Base-by-base conservation (phyloP, 495 filamentous ascomycete species). In the Penicillium crystallinum region DNA sequence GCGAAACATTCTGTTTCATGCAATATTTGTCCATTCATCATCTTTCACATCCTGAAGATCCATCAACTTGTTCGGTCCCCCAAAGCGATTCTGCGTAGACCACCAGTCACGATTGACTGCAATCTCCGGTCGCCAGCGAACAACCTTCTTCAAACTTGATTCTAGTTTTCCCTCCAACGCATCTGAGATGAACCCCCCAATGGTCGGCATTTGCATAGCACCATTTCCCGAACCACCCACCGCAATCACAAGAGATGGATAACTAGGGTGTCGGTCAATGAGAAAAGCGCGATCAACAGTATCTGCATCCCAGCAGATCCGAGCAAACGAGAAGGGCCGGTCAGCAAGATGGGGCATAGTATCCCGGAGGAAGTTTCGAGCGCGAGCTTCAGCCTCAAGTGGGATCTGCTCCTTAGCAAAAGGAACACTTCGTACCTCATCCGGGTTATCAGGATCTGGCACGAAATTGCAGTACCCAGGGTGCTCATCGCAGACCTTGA, bases 401-500 rank as follows among this genome's bases (percentile, higher is more conserved):
- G 62, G 59, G 3, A 52, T 78, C 55, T 81, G 74, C 12, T 75
- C 56, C 42, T 59, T 70, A 0, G 74, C 66, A 46, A 82, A 79
- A 0, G 77, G 79, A 5, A 71, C 58, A 38, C 67, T 74, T 18
- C 63, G 58, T 17, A 54, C 52, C 44, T 68, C 65, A 0, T 46
- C 61, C 1, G 36, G n/a, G 8, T 51, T 25, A 7, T 50, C 29
- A 0, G 67, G 46, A 29, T 66, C 58, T 0, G n/a, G 17, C 11
- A 69, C 22, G 11, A 71, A 74, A 43, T 81, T 80, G 53, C 66
- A 72, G 53, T 82, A 82, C 11, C 79, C 79, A 1, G 77, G 77
- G 38, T 81, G 78, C 50, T 82, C 78, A 49, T 81, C 79, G 57
- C 76, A 79, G 44, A 82, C 73, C 58, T 82, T 82, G 1, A 82